Percentiles rank a stretch among this genome's conserved stretches.
Conservation (phyloP, 768 basidiomycete species). For the Rhodotorula sphaerocarpa region DNA sequence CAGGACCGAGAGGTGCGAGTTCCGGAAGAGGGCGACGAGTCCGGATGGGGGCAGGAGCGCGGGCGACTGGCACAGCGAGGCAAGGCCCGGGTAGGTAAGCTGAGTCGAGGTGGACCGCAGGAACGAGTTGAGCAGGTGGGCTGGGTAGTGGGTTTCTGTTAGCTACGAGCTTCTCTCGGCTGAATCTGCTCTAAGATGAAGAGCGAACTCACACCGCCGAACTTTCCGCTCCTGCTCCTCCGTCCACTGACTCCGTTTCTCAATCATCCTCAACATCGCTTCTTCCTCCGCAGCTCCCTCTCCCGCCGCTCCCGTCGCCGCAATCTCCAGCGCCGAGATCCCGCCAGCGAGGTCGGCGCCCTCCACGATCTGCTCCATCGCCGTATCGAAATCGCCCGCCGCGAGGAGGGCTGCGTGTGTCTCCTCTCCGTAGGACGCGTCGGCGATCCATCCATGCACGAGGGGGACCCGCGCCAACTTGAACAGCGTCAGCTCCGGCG, state of each 20-base stretch:
- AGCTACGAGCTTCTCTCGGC: too few species aligned
- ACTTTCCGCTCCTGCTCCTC: conserved; percentile 58
- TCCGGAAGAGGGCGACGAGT: conserved; percentile 82
- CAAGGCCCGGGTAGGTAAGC: conserved; percentile 78
- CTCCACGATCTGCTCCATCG: conserved; percentile 65
- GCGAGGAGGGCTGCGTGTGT: conserved; percentile 37
- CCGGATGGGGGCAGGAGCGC: conserved; percentile 47
- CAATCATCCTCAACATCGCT: conserved; percentile 20
- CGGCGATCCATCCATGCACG: conserved; percentile 70
- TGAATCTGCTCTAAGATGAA: too few species aligned
- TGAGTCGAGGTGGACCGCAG: conserved; percentile 68
- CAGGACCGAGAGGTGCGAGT: conserved; percentile 78
- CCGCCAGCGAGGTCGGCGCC: conserved; percentile 57
- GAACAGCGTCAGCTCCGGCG: conserved; percentile 75
- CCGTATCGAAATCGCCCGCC: conserved; percentile 58
- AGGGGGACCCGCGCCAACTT: conserved; percentile 69
- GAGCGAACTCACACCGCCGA: conserved; percentile 52
- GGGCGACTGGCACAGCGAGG: conserved; percentile 56
- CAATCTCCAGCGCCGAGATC: conserved; percentile 40
- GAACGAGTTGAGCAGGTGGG: conserved; percentile 55
- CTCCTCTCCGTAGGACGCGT: conserved; percentile 21
- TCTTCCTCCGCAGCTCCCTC: conserved; percentile 31
- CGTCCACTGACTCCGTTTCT: conserved; percentile 45
- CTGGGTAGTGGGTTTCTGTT: too few species aligned
- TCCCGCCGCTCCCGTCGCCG: too few species aligned